Evolutionary conservation across 352 stramenopile species (phyloP), one percentile per base, ranked within the genome.

Genomic region (Phytophthora sp.): DNA sequence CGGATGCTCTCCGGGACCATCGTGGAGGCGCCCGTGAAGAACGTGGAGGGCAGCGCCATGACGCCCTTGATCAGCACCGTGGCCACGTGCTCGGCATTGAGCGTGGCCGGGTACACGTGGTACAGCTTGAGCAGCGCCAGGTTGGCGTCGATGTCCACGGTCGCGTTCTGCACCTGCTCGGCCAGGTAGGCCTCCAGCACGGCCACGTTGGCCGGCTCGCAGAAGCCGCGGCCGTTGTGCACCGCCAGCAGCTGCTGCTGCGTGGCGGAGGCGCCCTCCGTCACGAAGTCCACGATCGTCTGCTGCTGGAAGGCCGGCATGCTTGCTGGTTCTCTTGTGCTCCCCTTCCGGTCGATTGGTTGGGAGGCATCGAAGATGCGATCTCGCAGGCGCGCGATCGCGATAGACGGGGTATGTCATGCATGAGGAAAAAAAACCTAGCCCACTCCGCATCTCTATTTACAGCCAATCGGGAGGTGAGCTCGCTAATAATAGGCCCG

Each of bases 61-160:
- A 95, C 50, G 24, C 74, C 79, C 76, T 95, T 95, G 48, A 86
- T 59, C 26, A 95, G 69, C 42, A 94, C 75, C 51, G 79, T 86
- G 38, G 75, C 69, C 34, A 91, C 82, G 24, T 88, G 79, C 49
- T 79, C 71, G 31, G 75, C 76, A n/a, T 90, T 84, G 9, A 63
- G 43, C 39, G 74, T 69, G 37, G 57, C 63, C 26, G 85, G 84
- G 72, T 92, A 92, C 23, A 95, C 60, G 41, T 88, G 64, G 74
- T 92, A 95, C 45, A 95, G 74, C 73, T 92, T 92, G 54, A 95
- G 74, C 56, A 95, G 77, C 62, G 82, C 82, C 57, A 95, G 66
- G 62, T 88, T 75, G 51, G 87, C 84, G 69, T 95, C 82, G 24
- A 89, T 77, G 51, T 94, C 85, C 27, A 94, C 73, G 9, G 61